Evolutionary conservation across 169 alveolate species (phyloP), one percentile per base, ranked within the genome.

Genomic region (Eimeria necatrix): DNA sequence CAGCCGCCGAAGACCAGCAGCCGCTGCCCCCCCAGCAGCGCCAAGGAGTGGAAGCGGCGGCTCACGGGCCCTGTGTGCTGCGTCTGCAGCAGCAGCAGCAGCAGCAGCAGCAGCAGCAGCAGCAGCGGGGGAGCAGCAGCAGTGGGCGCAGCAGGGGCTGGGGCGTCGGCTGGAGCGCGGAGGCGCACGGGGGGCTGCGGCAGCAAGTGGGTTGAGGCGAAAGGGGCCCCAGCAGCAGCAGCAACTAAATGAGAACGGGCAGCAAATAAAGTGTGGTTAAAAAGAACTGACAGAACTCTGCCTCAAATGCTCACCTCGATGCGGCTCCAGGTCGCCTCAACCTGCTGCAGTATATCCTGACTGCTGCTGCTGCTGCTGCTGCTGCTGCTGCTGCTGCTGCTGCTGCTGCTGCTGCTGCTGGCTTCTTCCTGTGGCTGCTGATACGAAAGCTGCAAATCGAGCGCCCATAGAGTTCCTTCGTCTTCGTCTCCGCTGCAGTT

Each of bases 361-460:
- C n/a, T n/a, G n/a, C n/a, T n/a, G n/a, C n/a, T n/a, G n/a, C n/a
- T n/a, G n/a, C 81, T 24, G 53, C n/a, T 22, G 53, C 81, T 70
- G 81, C 53, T 70, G 81, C 81, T 70, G 81, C 52, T 70, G 81
- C 81, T 70, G 81, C 52, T n/a, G n/a, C n/a, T n/a, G n/a, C n/a
- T 70, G 52, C 81, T 22, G 81, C 22, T 70, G 64, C 14, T 56
- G 64, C 64, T 56, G 64, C 64, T 56, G 14, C 64, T 8, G 64
- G 64, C 20, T n/a, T n/a, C n/a, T n/a, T n/a, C n/a, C n/a, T 56
- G 20, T 14, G 64, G n/a, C n/a, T n/a, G n/a, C n/a, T 56, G 64
- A 56, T 56, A 56, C 14, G 64, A 8, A 56, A 56, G 14, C 20
- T 56, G 8, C 64, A 56, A 14, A 14, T 56, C 64, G 64, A 56